Evolutionary conservation across 495 filamentous ascomycete genomes (phyloP).

Genomic region (Xylaria palmicola): DNA sequence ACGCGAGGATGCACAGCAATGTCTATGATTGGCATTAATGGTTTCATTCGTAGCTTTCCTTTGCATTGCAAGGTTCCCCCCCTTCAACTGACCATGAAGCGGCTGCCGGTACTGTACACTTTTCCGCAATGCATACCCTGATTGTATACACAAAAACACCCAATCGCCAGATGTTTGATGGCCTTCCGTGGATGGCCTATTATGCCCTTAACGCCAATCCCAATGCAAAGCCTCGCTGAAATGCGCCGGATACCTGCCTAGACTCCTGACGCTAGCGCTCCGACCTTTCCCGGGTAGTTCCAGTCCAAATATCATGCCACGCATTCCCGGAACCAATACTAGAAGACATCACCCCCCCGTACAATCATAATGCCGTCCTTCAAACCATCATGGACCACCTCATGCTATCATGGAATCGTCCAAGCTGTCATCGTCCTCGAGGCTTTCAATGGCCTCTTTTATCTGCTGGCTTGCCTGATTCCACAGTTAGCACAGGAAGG

Average conservation of each 20-base stretch:
- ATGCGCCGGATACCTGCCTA: conserved; percentile 2
- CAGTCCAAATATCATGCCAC: conserved; percentile 9
- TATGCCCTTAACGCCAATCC: conserved; percentile 14
- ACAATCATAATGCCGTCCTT: conserved; percentile 1
- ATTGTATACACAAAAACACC: conserved; percentile 18
- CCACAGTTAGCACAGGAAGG: conserved; percentile 17
- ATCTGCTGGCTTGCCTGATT: conserved; percentile 82
- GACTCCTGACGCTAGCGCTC: conserved; percentile 15
- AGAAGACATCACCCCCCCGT: background rate
- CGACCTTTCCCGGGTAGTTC: background rate
- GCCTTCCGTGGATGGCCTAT: conserved; percentile 11
- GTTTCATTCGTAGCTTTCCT: background rate
- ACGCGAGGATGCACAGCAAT: too few species aligned
- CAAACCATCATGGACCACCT: conserved; percentile 19
- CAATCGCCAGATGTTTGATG: conserved; percentile 8
- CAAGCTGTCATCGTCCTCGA: conserved; percentile 82
- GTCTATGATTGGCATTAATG: too few species aligned
- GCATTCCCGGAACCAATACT: conserved; percentile 6
- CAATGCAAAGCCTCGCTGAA: conserved; percentile 13
- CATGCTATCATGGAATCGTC: conserved; percentile 61
- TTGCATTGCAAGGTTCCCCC: background rate
- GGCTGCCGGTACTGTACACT: conserved; percentile 13
- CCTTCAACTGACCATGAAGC: background rate
- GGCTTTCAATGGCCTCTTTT: conserved; percentile 86
- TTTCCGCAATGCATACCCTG: conserved; percentile 10